These are phyloP conservation scores for Aspergillus incahuasiensis DNA, from an alignment of 495 filamentous ascomycete species.

Conservation along the genomic window DNA sequence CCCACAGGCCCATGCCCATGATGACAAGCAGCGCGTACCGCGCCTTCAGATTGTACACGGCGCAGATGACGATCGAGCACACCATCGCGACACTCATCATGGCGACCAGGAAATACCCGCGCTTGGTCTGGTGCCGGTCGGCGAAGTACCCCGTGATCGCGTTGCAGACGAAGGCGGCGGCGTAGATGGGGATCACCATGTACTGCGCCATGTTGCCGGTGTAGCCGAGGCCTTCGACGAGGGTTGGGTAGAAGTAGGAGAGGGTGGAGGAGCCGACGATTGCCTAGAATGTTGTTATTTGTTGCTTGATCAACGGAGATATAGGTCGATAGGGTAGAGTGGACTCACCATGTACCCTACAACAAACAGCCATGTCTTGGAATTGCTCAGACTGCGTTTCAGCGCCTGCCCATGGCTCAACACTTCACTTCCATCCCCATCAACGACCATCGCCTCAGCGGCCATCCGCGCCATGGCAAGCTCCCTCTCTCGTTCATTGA, in stretches of 20 bases:
- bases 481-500: constrained; percentile 21
- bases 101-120: constrained; percentile 27
- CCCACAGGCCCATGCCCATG: constrained; percentile 47
- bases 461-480: constrained; percentile 24
- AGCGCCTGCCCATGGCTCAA: constrained; percentile 2
- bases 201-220: constrained; percentile 27
- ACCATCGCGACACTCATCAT: constrained; percentile 38
- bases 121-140: constrained; percentile 22
- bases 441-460: constrained; percentile 13
- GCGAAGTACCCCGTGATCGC: constrained; percentile 12
- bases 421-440: constrained; percentile 4
- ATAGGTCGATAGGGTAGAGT: neutral
- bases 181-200: constrained; percentile 35
- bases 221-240: constrained; percentile 44
- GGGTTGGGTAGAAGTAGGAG: constrained; percentile 50
- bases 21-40: constrained; percentile 51
- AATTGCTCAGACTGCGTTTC: constrained; percentile 12
- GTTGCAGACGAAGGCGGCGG: constrained; percentile 38
- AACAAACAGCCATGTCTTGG: constrained; percentile 27
- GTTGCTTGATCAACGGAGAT: too few species aligned
- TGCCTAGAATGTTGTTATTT: neutral
- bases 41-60: constrained; percentile 40
- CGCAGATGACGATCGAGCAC: constrained; percentile 39
- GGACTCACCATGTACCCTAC: constrained; percentile 27
- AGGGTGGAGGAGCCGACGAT: constrained; percentile 4